phyloP scores from a whole-genome alignment of 2,329 filamentous ascomycete genomes.

The Paradendryphiella salina region DNA sequence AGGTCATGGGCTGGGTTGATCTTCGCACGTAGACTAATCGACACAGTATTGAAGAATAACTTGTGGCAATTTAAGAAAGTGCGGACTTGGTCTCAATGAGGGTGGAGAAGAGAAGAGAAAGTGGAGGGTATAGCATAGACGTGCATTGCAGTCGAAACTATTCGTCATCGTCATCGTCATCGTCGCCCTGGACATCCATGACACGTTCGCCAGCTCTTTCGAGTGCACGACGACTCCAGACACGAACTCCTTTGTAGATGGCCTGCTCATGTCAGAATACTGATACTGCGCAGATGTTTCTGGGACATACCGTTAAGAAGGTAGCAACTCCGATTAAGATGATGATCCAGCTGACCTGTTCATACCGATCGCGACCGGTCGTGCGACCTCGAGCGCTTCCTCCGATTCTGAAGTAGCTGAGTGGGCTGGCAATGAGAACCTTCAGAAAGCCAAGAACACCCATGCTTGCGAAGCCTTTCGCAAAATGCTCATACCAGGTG shows the following conservation, averaged over 20 bases:
- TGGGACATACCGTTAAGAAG: slow-evolving; percentile 69
- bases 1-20: slow-evolving; percentile 53
- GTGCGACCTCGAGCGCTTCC: slow-evolving; percentile 62
- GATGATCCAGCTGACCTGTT: slow-evolving; percentile 77
- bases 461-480: slow-evolving; percentile 87
- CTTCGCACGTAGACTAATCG: slow-evolving; percentile 97
- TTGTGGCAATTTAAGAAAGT: slow-evolving; percentile 98
- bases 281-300: neutral
- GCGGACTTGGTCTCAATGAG: slow-evolving; percentile 53
- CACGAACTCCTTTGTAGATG: slow-evolving; percentile 79
- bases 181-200: slow-evolving; percentile 73
- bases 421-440: slow-evolving; percentile 73
- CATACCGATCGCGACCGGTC: slow-evolving; percentile 75
- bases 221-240: slow-evolving; percentile 71
- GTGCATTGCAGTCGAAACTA: slow-evolving; percentile 19
- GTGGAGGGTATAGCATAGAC: neutral
- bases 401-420: slow-evolving; percentile 71
- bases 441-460: slow-evolving; percentile 86
- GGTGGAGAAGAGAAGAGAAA: neutral
- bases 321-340: slow-evolving; percentile 79
- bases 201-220: slow-evolving; percentile 78
- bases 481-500: slow-evolving; percentile 80
- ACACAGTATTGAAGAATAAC: slow-evolving; percentile 71
- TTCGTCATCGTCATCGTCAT: slow-evolving; percentile 57
- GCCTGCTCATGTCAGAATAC: slow-evolving; percentile 54